Evolutionary conservation across 352 stramenopile genomes (phyloP), one percentile per base, ranked within the genome.

Genomic region (Peronospora tabacina): DNA sequence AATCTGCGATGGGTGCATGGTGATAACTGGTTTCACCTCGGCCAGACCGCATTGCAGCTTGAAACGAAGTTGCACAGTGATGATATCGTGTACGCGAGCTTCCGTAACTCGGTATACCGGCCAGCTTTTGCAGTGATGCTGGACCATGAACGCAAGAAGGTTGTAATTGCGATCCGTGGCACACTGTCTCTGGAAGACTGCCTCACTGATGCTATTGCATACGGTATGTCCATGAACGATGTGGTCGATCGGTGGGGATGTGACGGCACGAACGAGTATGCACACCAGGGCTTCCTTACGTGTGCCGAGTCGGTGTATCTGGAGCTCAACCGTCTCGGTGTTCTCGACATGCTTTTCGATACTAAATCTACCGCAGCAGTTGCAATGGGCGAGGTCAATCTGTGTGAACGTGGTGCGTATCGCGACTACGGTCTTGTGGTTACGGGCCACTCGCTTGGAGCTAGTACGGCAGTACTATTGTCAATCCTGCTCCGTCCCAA

Each of bases 281-380:
- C 83, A 24, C 83, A 94, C 39, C 83, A 94, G 46, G 83, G 81
- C 8, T 91, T 92, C 29, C 55, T 91, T 7, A 79, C 86, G 29
- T 87, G 72, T 44, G 83, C 81, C 6, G 78, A 90, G 43, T 70
- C 70, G 1, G 52, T 90, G 4, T 87, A 85, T 61, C 52, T 86
- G 19, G 80, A 94, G 41, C 57, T 94, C 26, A 72, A 77, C 44
- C 75, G 75, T 13, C 62, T 91, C 1, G 69, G 72, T 5, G 63
- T 92, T 12, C 50, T 94, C n/a, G 68, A 88, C n/a, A 94, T 94
- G 82, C 72, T 94, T 9, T 85, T 91, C 38, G 66, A 94, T 28
- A 58, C 76, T 20, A 45, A 87, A 16, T 72, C 73, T 7, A 66
- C 55, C 10, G 55, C 69, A 2, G 50, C 66, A 0, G 64, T 89